Percentiles rank a stretch among this genome's conserved stretches.
Evolutionary conservation across 2,329 filamentous ascomycete genomes (phyloP).

Genomic region (Raffaelea ambrosiae): DNA sequence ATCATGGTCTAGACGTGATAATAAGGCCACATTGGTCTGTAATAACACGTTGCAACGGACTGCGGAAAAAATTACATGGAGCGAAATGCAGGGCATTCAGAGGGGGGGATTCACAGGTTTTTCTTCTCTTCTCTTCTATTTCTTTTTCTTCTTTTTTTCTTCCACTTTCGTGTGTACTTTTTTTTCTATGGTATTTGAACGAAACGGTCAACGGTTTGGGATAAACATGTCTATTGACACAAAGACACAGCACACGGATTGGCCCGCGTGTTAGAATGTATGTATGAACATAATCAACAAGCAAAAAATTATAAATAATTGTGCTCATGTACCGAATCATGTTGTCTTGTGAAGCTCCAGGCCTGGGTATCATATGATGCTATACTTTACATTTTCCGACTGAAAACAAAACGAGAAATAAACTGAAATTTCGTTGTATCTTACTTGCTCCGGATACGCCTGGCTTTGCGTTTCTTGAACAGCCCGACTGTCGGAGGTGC

Average conservation of each 20-base stretch:
- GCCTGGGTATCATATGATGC: too few species aligned
- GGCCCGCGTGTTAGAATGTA: too few species aligned
- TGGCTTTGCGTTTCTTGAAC: slow-evolving; percentile 74
- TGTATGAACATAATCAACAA: too few species aligned
- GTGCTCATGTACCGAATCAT: too few species aligned
- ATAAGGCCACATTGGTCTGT: neutral
- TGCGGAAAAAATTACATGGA: neutral
- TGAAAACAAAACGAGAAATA: too few species aligned
- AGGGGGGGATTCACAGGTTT: neutral
- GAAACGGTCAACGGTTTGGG: too few species aligned
- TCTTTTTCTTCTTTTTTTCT: neutral
- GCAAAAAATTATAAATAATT: too few species aligned
- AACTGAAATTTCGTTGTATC: too few species aligned
- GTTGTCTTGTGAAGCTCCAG: too few species aligned
- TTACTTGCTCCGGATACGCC: slow-evolving; percentile 54
- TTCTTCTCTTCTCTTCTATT: neutral
- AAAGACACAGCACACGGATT: too few species aligned
- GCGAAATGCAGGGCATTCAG: neutral
- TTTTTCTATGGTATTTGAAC: neutral
- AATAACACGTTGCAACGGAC: neutral
- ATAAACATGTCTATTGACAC: too few species aligned
- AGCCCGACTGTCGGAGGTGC: slow-evolving; percentile 38
- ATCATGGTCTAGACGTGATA: neutral
- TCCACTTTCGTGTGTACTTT: neutral
- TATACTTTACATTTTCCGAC: too few species aligned